Conservation (phyloP, 306 rosid genomes). For the Purshia tridentata region DNA sequence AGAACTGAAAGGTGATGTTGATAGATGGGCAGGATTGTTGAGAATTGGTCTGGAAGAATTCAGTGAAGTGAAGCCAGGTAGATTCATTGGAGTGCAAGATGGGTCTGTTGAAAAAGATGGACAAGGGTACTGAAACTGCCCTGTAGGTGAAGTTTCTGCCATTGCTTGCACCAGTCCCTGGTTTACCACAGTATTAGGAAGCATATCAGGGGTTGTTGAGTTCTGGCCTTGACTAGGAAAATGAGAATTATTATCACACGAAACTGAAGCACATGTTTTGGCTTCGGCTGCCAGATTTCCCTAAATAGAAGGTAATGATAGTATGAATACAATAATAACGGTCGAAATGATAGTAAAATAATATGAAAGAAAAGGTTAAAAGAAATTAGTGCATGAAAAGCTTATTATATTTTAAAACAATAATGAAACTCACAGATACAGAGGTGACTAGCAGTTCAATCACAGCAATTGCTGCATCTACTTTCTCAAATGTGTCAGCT, state of each 20-base stretch:
- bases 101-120: slow-evolving; percentile 55
- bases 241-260: slow-evolving; percentile 34
- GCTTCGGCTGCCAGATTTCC: slow-evolving; percentile 64
- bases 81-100: slow-evolving; percentile 37
- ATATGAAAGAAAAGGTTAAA: neutral
- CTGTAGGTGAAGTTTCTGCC: slow-evolving; percentile 35
- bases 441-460: slow-evolving; percentile 78
- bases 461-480: slow-evolving; percentile 83
- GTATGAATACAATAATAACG: slow-evolving; percentile 19
- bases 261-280: slow-evolving; percentile 42
- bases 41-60: slow-evolving; percentile 41
- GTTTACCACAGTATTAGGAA: slow-evolving; percentile 37
- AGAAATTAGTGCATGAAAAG: neutral
- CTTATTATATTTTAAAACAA: slow-evolving; percentile 15
- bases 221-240: slow-evolving; percentile 42
- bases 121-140: slow-evolving; percentile 51
- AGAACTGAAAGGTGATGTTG: slow-evolving; percentile 42
- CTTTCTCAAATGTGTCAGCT: slow-evolving; percentile 88
- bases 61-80: slow-evolving; percentile 38
- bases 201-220: slow-evolving; percentile 27
- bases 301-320: slow-evolving; percentile 40
- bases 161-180: slow-evolving; percentile 45
- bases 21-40: slow-evolving; percentile 41
- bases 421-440: slow-evolving; percentile 66
- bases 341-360: slow-evolving; percentile 1